Conservation (phyloP, 2,329 filamentous ascomycete genomes). For the Clonostachys byssicola region DNA sequence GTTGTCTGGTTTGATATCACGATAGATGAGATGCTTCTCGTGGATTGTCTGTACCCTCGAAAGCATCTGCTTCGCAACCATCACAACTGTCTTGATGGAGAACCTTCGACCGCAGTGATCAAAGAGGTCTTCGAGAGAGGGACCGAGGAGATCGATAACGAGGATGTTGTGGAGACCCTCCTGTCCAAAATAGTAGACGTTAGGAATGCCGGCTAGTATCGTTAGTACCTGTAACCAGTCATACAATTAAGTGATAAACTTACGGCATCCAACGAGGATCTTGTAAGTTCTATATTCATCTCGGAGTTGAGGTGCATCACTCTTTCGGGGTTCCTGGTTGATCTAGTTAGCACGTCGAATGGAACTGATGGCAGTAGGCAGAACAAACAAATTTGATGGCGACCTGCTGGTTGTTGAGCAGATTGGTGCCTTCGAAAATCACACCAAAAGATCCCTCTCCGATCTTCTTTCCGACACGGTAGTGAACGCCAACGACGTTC, state of each 20-base stretch:
- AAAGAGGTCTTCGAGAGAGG: conserved; percentile 93
- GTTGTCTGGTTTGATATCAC: conserved; percentile 99
- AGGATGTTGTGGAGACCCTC: conserved; percentile 98
- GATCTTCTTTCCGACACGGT: conserved; percentile 98
- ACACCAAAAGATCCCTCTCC: conserved; percentile 98
- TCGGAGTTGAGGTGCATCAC: conserved; percentile 93
- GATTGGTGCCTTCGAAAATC: conserved; percentile 97
- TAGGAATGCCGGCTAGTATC: conserved; percentile 83
- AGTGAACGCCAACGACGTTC: conserved; percentile 98
- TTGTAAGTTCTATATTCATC: conserved; percentile 99
- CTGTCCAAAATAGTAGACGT: conserved; percentile 99
- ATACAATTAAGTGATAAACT: conserved; percentile 30
- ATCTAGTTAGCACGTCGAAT: conserved; percentile 4
- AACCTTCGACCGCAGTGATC: conserved; percentile 96
- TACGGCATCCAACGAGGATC: conserved; percentile 97
- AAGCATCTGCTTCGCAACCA: conserved; percentile 99
- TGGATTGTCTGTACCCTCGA: conserved; percentile 91
- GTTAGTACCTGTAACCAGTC: conserved; percentile 7
- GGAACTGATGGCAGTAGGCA: not conserved
- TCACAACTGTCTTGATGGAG: conserved; percentile 94
- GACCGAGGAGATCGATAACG: conserved; percentile 92
- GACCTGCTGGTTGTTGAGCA: conserved; percentile 98
- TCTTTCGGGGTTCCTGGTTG: conserved; percentile 91
- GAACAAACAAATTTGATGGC: conserved; percentile 95
- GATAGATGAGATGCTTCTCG: conserved; percentile 98